Evolutionary conservation across 2,329 filamentous ascomycete genomes (phyloP).

Genomic region (Ascocoryne sarcoides): DNA sequence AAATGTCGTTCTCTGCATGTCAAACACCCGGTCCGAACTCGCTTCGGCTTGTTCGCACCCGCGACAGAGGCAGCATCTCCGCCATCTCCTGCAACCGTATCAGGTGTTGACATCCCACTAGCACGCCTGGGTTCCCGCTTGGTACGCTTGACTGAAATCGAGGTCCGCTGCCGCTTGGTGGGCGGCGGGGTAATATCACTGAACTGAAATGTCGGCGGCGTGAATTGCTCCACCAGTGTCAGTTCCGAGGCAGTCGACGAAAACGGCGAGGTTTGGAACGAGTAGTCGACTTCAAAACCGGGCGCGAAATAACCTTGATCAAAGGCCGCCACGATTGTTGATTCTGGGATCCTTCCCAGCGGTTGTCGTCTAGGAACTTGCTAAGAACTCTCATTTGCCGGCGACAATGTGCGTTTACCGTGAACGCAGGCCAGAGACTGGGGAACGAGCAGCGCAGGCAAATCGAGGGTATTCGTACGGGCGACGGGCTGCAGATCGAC

Average conservation of each 20-base stretch:
- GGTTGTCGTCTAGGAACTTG: constrained; percentile 9
- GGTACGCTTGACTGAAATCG: constrained; percentile 7
- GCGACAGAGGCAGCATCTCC: constrained; percentile 10
- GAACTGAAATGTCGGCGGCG: constrained; percentile 13
- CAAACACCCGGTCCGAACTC: constrained; percentile 82
- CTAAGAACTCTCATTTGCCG: too few species aligned
- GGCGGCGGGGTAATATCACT: constrained; percentile 18
- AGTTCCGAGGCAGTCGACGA: constrained; percentile 23
- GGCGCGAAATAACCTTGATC: constrained; percentile 24
- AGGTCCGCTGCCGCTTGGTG: constrained; percentile 16
- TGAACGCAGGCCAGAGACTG: neutral
- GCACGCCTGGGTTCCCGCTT: constrained; percentile 13
- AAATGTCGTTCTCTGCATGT: constrained; percentile 85
- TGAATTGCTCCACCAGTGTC: constrained; percentile 23
- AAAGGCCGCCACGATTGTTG: constrained; percentile 25
- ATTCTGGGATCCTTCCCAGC: constrained; percentile 25
- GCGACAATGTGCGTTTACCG: neutral
- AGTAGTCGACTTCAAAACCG: constrained; percentile 22
- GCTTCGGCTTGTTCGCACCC: constrained; percentile 55
- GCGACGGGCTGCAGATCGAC: too few species aligned
- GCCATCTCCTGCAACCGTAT: neutral
- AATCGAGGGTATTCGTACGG: too few species aligned
- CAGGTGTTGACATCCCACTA: constrained; percentile 21
- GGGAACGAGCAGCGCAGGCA: neutral
- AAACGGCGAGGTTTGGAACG: constrained; percentile 22